These are phyloP conservation scores for Mucor saturninus DNA, from an alignment of 371 early-diverging fungal species.

Conservation along the genomic window DNA sequence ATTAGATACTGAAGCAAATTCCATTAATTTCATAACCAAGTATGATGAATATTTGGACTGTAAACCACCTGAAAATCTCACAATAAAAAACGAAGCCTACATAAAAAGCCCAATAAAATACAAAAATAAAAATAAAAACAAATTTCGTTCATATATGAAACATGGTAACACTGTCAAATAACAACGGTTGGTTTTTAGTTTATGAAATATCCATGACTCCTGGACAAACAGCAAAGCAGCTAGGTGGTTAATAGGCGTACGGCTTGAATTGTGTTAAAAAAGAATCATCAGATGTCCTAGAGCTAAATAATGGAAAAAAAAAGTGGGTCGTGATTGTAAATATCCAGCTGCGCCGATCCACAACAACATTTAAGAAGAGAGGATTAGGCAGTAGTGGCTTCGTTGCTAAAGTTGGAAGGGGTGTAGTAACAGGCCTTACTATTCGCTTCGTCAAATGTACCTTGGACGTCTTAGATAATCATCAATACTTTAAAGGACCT, in stretches of 20 bases:
- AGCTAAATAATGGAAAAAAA: too few relatives aligned
- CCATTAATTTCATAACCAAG: not conserved
- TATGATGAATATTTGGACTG: slow-evolving; percentile 11
- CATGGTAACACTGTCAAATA: slow-evolving; percentile 12
- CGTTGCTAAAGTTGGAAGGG: too few relatives aligned
- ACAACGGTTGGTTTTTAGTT: slow-evolving; percentile 7
- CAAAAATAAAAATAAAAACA: slow-evolving; percentile 4
- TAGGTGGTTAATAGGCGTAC: too few relatives aligned
- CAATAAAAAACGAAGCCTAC: slow-evolving; percentile 18
- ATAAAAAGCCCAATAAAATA: slow-evolving; percentile 19
- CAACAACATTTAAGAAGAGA: slow-evolving; percentile 8
- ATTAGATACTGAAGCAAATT: slow-evolving; percentile 20
- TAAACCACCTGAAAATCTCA: slow-evolving; percentile 20
- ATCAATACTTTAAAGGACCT: not conserved
- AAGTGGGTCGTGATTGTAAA: slow-evolving; percentile 1
- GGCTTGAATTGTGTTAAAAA: too few relatives aligned
- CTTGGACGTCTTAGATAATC: too few relatives aligned
- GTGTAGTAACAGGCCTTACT: too few relatives aligned
- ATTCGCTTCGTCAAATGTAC: too few relatives aligned
- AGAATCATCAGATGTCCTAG: too few relatives aligned
- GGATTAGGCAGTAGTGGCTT: not conserved
- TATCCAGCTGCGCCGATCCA: slow-evolving; percentile 1
- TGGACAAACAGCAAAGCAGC: slow-evolving; percentile 3
- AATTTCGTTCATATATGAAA: slow-evolving; percentile 22
- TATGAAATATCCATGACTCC: slow-evolving; percentile 7